Evolutionary conservation across 2,329 filamentous ascomycete genomes (phyloP).

Genomic region (Ophiobolus disseminans): DNA sequence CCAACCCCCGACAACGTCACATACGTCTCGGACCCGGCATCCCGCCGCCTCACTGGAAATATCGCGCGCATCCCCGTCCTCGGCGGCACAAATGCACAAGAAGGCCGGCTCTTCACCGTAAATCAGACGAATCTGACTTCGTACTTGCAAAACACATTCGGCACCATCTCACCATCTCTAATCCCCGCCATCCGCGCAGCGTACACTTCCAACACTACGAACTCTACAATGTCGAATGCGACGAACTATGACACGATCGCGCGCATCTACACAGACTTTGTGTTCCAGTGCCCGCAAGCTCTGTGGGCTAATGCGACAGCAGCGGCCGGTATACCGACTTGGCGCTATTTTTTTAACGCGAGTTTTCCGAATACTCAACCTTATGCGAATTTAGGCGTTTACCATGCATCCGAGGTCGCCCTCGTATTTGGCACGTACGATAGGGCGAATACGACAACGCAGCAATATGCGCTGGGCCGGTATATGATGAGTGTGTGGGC

Average conservation of each 20-base stretch:
- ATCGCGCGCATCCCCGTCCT: slow-evolving; percentile 37
- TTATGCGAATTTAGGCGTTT: slow-evolving; percentile 21
- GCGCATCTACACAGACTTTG: slow-evolving; percentile 22
- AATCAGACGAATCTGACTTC: slow-evolving; percentile 23
- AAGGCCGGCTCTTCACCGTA: slow-evolving; percentile 33
- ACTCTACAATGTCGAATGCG: slow-evolving; percentile 17
- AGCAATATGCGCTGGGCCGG: slow-evolving; percentile 24
- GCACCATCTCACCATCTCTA: slow-evolving; percentile 10
- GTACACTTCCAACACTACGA: slow-evolving; percentile 33
- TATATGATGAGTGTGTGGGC: slow-evolving; percentile 36
- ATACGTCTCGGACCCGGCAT: slow-evolving; percentile 22
- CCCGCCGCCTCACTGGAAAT: slow-evolving; percentile 23
- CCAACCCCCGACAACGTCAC: slow-evolving; percentile 33
- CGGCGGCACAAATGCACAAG: slow-evolving; percentile 33
- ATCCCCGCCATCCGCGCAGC: slow-evolving; percentile 23
- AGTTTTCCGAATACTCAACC: slow-evolving; percentile 32
- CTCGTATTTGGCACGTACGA: slow-evolving; percentile 34
- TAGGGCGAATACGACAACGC: slow-evolving; percentile 20
- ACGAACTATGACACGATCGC: slow-evolving; percentile 26
- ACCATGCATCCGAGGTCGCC: slow-evolving; percentile 32
- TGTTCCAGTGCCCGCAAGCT: slow-evolving; percentile 29
- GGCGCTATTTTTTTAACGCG: slow-evolving; percentile 42
- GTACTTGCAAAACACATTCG: slow-evolving; percentile 26
- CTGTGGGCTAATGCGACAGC: slow-evolving; percentile 34
- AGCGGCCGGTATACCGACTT: slow-evolving; percentile 27